These are phyloP conservation scores for Rasamsonia emersonii DNA, from an alignment of 2,329 filamentous ascomycete species.

Conservation along the genomic window DNA sequence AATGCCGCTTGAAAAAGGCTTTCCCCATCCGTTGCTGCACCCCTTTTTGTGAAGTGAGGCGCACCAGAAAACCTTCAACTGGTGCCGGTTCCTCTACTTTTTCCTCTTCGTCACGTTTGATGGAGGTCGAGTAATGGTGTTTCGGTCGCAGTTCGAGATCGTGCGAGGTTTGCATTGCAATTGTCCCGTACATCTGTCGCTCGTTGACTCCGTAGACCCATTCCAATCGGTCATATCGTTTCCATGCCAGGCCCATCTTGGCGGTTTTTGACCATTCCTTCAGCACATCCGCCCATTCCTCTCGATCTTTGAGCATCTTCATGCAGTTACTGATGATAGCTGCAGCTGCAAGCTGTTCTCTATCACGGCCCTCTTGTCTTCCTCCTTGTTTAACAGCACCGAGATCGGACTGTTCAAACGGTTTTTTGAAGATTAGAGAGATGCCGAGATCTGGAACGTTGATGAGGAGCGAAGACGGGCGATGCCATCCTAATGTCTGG, in stretches of 20 bases:
- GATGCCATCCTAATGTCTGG: conserved; percentile 50
- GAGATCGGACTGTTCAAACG: conserved; percentile 46
- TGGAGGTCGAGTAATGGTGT: conserved; percentile 52
- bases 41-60: conserved; percentile 56
- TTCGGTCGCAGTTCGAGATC: conserved; percentile 59
- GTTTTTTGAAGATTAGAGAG: conserved; percentile 49
- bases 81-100: conserved; percentile 51
- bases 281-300: conserved; percentile 53
- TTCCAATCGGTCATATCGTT: conserved; percentile 59
- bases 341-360: conserved; percentile 49
- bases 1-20: conserved; percentile 57
- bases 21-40: conserved; percentile 49
- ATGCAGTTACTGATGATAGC: conserved; percentile 51
- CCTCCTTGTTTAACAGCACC: conserved; percentile 34
- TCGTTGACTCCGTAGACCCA: conserved; percentile 60
- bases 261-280: conserved; percentile 50
- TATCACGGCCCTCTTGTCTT: conserved; percentile 31
- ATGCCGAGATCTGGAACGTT: conserved; percentile 56
- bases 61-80: conserved; percentile 57
- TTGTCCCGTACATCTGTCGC: conserved; percentile 59
- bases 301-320: conserved; percentile 47
- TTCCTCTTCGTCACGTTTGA: conserved; percentile 29
- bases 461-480: conserved; percentile 49
- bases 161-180: conserved; percentile 58
- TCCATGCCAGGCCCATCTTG: conserved; percentile 59